Base-by-base conservation (phyloP, 192 early-diverging fungal species). In the Coemansia sp. region DNA sequence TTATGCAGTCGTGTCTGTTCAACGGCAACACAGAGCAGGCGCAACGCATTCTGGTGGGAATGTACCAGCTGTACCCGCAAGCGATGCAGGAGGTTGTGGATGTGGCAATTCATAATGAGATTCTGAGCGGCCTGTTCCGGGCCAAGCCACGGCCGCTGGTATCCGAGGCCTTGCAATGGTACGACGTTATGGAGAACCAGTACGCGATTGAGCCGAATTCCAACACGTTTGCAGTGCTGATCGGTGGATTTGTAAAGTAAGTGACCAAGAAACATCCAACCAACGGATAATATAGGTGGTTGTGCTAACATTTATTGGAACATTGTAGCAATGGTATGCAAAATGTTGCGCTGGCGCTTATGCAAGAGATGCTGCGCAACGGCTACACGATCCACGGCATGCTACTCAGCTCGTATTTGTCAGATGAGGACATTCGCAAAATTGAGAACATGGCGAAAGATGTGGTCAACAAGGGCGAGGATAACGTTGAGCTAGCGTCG, bases 1-100 rank as follows among this genome's bases (percentile, higher is more conserved):
- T 91, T 3, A 82, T 94, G 72, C 87, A 92, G 43, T 92, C 91
- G 2, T 92, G 90, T 58, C 64, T 97, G 45, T 67, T 83, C n/a
- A 85, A 88, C 1, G 89, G 92, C 4, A 82, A 90, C 59, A 76
- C 90, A 51, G 84, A 84, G 41, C 83, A 90, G 14, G 95, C 95
- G 10, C 86, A 90, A 58, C 75, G 84, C 21, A 86, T 94, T 31
- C 85, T 93, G 59, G 51, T 80, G 5, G 82, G 88, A 22, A 67
- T 91, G 22, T 82, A 87, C 61, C 85, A 82, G 55, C 78, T 82
- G 59, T 86, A 89, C 62, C 80, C 87, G 3, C 78, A 80, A 25
- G 91, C 92, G 51, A 91, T 92, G 90, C 64, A 79, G 35, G 75
- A 88, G 26, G 71, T 86, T 11, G 86, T 85, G 4, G 89, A 92